A percentile compares a stretch with the other conserved stretches of the same genome.
Evolutionary conservation across 805 yeast species (phyloP).

Genomic region (Candida tallmaniae): DNA sequence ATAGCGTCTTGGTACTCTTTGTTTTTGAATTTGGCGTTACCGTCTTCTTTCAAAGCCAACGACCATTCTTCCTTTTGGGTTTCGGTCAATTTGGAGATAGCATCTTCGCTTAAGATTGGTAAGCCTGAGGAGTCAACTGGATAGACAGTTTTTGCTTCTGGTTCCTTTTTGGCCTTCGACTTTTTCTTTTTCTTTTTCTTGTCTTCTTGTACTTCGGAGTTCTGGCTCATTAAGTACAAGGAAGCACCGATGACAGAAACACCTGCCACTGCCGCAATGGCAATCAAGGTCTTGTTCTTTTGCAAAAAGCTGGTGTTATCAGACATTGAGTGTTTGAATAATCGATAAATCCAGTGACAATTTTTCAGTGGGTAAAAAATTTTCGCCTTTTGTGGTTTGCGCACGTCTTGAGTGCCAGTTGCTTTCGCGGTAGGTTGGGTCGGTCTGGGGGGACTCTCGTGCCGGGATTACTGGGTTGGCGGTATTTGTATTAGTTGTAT

Average conservation of each 20-base stretch:
- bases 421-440: not conserved
- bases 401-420: too few relatives aligned
- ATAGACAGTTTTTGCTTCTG: conserved; percentile 27
- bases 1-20: conserved; percentile 75
- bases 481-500: too few relatives aligned
- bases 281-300: conserved; percentile 58
- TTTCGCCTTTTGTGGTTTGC: conserved; percentile 1
- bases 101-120: conserved; percentile 51
- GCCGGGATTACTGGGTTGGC: too few relatives aligned
- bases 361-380: conserved; percentile 3
- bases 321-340: not conserved
- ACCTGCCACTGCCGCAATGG: conserved; percentile 56
- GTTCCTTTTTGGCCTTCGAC: conserved; percentile 21
- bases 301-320: conserved; percentile 29
- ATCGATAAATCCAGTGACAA: not conserved
- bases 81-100: conserved; percentile 40
- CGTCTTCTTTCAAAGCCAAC: conserved; percentile 78
- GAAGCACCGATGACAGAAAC: conserved; percentile 63
- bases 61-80: conserved; percentile 63
- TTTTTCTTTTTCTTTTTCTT: conserved; percentile 46
- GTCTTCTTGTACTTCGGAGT: conserved; percentile 27
- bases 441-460: too few relatives aligned
- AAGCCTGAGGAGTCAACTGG: conserved; percentile 55
- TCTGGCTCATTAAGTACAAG: conserved; percentile 39
- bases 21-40: conserved; percentile 71